Evolutionary conservation across 805 yeast species (phyloP).

Genomic region (Ascoidea asiatica): DNA sequence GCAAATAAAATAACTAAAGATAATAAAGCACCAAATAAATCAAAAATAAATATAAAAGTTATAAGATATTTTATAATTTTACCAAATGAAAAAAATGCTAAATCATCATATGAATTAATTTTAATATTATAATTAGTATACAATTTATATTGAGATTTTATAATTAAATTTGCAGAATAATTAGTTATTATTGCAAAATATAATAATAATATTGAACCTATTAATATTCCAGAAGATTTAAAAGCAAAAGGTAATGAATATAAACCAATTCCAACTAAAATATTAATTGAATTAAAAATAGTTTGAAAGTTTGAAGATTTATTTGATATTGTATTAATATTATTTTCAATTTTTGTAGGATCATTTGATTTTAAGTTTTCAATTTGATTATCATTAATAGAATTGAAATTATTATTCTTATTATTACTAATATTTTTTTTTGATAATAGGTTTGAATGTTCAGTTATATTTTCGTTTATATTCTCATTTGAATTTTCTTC

Average conservation of each 20-base stretch:
- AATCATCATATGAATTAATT: constrained; percentile 43
- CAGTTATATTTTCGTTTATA: too few species aligned
- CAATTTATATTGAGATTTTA: constrained; percentile 35
- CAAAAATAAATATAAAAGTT: constrained; percentile 37
- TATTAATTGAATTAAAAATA: constrained; percentile 63
- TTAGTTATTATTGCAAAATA: constrained; percentile 34
- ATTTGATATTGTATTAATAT: too few species aligned
- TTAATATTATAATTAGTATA: constrained; percentile 21
- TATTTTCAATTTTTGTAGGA: too few species aligned
- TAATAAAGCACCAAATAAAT: constrained; percentile 46
- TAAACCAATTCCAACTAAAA: constrained; percentile 63
- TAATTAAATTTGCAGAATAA: constrained; percentile 40
- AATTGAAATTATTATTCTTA: too few species aligned
- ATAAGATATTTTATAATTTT: constrained; percentile 26
- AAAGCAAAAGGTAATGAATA: constrained; percentile 62
- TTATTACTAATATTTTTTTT: too few species aligned
- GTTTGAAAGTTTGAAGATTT: too few species aligned
- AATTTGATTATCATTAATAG: too few species aligned
- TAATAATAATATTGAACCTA: constrained; percentile 29
- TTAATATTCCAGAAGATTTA: constrained; percentile 52
- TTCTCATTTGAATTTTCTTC: too few species aligned
- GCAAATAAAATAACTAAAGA: constrained; percentile 46
- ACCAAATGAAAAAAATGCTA: constrained; percentile 40
- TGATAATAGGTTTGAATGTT: too few species aligned
- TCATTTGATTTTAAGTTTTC: too few species aligned